Percentiles rank a stretch among this genome's conserved stretches.
These are phyloP conservation scores for Talaromyces sp. DNA, from an alignment of 2,329 filamentous ascomycete genomes.

Conservation along the genomic window DNA sequence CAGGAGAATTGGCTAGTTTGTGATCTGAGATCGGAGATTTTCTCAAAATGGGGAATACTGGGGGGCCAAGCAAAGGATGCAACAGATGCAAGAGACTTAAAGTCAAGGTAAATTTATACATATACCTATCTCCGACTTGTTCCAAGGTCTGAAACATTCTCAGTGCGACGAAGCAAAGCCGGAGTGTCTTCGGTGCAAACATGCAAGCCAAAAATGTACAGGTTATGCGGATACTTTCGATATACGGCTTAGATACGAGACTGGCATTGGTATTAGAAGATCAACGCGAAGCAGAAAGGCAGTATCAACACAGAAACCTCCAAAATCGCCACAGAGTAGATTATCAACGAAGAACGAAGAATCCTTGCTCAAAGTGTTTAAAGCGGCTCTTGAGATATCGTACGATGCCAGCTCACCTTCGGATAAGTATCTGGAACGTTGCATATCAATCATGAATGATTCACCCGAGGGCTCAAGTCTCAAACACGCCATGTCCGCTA, in stretches of 20 bases:
- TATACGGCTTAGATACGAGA: not conserved
- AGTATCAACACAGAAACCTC: not conserved
- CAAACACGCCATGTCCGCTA: not conserved
- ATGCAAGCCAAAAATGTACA: not conserved
- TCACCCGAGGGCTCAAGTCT: not conserved
- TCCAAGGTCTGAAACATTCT: not conserved
- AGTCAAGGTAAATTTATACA: slow-evolving; percentile 1
- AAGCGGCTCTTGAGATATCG: not conserved
- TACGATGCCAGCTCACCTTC: not conserved
- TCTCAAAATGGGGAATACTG: not conserved
- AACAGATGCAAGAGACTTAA: slow-evolving; percentile 1
- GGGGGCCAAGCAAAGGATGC: slow-evolving; percentile 4
- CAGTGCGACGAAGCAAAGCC: slow-evolving; percentile 9
- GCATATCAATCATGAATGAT: not conserved
- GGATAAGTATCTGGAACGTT: not conserved
- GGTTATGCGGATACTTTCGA: not conserved
- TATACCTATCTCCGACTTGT: too few relatives aligned
- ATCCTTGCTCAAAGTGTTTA: not conserved
- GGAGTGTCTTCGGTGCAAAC: not conserved
- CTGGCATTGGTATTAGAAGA: not conserved
- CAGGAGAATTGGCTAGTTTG: not conserved
- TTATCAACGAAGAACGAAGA: not conserved
- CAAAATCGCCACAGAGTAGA: too few relatives aligned
- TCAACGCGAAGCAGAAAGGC: not conserved
- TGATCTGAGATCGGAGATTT: not conserved